Evolutionary conservation across 2,329 filamentous ascomycete species (phyloP).

Genomic region (Penicillium decumbens): DNA sequence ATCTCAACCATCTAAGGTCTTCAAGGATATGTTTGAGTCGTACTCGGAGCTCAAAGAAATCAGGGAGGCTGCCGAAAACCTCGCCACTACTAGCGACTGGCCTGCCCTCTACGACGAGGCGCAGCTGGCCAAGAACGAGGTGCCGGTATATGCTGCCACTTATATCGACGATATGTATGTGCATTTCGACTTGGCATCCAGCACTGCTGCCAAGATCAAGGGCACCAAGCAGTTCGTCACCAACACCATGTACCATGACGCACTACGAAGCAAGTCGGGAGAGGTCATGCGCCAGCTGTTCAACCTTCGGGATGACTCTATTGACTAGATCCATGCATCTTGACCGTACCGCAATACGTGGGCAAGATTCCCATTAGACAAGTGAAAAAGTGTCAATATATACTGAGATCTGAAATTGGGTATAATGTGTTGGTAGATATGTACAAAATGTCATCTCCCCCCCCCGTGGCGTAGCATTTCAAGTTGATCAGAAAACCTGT

Average conservation of each 20-base stretch:
- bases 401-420: not conserved
- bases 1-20: slow-evolving; percentile 50
- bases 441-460: not conserved
- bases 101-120: slow-evolving; percentile 68
- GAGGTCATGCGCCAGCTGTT: slow-evolving; percentile 76
- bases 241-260: slow-evolving; percentile 84
- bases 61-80: slow-evolving; percentile 61
- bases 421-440: slow-evolving; percentile 1
- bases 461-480: not conserved
- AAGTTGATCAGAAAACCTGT: slow-evolving; percentile 22
- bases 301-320: slow-evolving; percentile 65
- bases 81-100: slow-evolving; percentile 69
- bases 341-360: not conserved
- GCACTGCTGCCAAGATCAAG: slow-evolving; percentile 70
- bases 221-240: slow-evolving; percentile 77
- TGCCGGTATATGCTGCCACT: slow-evolving; percentile 79
- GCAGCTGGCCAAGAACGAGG: slow-evolving; percentile 68
- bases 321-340: slow-evolving; percentile 44
- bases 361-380: not conserved
- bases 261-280: slow-evolving; percentile 65
- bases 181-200: slow-evolving; percentile 66
- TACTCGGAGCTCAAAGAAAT: slow-evolving; percentile 71
- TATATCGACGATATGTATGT: slow-evolving; percentile 93
- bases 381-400: not conserved
- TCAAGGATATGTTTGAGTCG: slow-evolving; percentile 75